These are phyloP conservation scores for Spizellomyces punctatus DNA, from an alignment of 192 early-diverging fungal species.

Conservation along the genomic window DNA sequence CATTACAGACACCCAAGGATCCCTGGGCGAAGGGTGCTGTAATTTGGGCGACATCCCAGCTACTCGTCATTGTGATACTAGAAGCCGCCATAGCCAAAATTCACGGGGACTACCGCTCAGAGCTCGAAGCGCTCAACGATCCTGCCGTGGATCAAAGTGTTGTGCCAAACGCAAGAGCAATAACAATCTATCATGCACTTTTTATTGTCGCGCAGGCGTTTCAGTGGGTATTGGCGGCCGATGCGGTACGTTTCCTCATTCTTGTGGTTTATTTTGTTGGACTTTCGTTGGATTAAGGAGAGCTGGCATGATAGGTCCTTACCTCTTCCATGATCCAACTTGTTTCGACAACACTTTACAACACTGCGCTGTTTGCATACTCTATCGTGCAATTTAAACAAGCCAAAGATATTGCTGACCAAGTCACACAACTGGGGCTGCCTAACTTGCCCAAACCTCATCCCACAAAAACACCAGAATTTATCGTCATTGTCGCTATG, in stretches of 20 bases:
- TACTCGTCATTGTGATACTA: conserved; percentile 34
- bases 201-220: conserved; percentile 48
- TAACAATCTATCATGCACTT: conserved; percentile 50
- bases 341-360: conserved; percentile 47
- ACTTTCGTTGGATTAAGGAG: no score
- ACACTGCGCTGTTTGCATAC: conserved; percentile 44
- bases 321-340: conserved; percentile 54
- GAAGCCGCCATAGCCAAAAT: conserved; percentile 29
- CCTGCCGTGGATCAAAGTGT: background rate
- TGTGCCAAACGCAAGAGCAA: conserved; percentile 29
- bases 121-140: conserved; percentile 3
- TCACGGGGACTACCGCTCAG: conserved; percentile 7
- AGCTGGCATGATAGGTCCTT: conserved; percentile 5
- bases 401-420: conserved; percentile 31
- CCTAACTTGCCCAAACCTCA: conserved; percentile 17
- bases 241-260: conserved; percentile 41
- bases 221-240: conserved; percentile 47
- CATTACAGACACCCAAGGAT: conserved; percentile 40
- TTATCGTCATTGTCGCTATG: conserved; percentile 38
- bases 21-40: conserved; percentile 47
- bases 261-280: no score
- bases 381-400: conserved; percentile 46
- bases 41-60: conserved; percentile 38
- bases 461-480: conserved; percentile 32
- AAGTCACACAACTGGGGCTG: background rate